Conservation (phyloP, 2,329 filamentous ascomycete genomes). For the Colletotrichum sidae region DNA sequence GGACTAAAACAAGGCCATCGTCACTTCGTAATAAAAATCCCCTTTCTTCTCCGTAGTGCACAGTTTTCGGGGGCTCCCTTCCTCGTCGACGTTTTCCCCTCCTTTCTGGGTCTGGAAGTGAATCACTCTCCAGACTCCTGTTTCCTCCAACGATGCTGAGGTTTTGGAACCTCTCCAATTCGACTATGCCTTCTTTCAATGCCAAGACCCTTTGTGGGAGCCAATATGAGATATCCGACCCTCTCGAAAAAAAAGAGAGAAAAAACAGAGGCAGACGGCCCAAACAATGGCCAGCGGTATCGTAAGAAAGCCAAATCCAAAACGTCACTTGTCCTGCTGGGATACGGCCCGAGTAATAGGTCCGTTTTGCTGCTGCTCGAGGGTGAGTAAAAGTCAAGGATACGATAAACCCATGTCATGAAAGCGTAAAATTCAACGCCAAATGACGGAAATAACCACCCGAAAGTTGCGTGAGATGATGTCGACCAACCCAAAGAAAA, state of each 20-base stretch:
- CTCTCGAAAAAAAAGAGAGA: background rate
- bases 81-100: background rate
- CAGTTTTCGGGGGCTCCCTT: background rate
- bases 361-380: slow-evolving; percentile 27
- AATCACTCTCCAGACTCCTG: background rate
- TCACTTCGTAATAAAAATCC: slow-evolving; percentile 9
- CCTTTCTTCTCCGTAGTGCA: background rate
- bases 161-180: background rate
- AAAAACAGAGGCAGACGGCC: slow-evolving; percentile 7
- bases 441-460: slow-evolving; percentile 12
- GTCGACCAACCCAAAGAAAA: slow-evolving; percentile 9
- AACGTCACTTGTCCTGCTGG: slow-evolving; percentile 3
- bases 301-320: background rate
- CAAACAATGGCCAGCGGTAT: background rate
- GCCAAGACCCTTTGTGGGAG: slow-evolving; percentile 5
- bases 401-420: slow-evolving; percentile 24
- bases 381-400: background rate
- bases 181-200: slow-evolving; percentile 14
- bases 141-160: slow-evolving; percentile 8
- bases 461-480: background rate
- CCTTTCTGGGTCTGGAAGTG: background rate
- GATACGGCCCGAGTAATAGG: slow-evolving; percentile 3
- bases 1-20: slow-evolving; percentile 2
- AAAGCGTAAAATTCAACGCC: slow-evolving; percentile 24
- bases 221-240: background rate